These are phyloP conservation scores for Gliomastix tumulicola DNA, from an alignment of 2,329 filamentous ascomycete genomes.

Conservation along the genomic window DNA sequence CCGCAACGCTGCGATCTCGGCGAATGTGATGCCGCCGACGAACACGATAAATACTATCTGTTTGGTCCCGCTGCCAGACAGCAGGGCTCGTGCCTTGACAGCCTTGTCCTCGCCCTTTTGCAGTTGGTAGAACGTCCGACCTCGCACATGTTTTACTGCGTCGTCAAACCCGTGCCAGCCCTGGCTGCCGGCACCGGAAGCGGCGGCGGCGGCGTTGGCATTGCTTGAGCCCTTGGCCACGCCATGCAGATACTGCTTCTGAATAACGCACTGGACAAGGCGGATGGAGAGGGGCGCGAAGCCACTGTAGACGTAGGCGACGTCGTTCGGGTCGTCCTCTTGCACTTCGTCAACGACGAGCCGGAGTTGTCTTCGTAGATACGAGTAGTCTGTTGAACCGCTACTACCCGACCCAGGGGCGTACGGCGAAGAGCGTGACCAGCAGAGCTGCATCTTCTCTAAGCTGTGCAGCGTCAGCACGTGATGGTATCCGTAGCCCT, in stretches of 20 bases:
- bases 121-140: conserved; percentile 83
- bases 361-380: conserved; percentile 76
- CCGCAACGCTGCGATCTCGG: conserved; percentile 87
- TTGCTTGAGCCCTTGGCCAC: conserved; percentile 56
- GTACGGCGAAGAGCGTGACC: conserved; percentile 68
- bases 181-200: conserved; percentile 54
- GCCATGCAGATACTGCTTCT: conserved; percentile 76
- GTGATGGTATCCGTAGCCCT: conserved; percentile 94
- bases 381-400: conserved; percentile 74
- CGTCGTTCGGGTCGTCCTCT: conserved; percentile 87
- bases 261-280: conserved; percentile 84
- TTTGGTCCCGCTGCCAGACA: conserved; percentile 70
- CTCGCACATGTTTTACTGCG: conserved; percentile 76
- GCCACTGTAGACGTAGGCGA: conserved; percentile 96
- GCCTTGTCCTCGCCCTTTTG: conserved; percentile 93
- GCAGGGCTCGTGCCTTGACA: conserved; percentile 73
- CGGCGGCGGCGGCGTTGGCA: conserved; percentile 13
- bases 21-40: conserved; percentile 92
- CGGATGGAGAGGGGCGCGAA: conserved; percentile 91
- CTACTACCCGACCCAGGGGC: conserved; percentile 54
- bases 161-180: conserved; percentile 96
- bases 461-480: conserved; percentile 81
- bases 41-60: conserved; percentile 97
- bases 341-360: conserved; percentile 96
- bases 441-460: conserved; percentile 82